These are phyloP conservation scores for Protomyces pachydermus DNA, from an alignment of 1,139 yeast species.

Conservation along the genomic window DNA sequence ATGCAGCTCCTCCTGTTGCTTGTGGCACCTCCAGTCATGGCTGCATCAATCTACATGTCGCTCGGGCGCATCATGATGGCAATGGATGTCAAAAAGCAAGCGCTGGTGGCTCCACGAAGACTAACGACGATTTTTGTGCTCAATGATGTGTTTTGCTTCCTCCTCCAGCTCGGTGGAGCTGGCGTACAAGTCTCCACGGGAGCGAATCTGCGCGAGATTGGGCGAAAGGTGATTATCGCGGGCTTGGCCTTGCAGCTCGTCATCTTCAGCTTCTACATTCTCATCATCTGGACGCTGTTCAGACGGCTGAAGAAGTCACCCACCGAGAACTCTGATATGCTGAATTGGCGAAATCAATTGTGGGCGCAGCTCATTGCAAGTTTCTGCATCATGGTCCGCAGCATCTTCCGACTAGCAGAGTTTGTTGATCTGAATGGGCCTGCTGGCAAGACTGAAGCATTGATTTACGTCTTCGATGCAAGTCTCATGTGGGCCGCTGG, in stretches of 20 bases:
- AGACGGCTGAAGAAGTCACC: background rate
- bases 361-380: background rate
- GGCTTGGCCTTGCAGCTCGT: constrained; percentile 3
- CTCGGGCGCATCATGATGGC: constrained; percentile 1
- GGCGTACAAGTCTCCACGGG: background rate
- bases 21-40: constrained; percentile 1
- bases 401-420: constrained; percentile 1
- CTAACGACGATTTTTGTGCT: background rate
- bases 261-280: constrained; percentile 1
- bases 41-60: background rate
- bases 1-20: background rate
- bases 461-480: background rate
- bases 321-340: background rate
- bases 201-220: constrained; percentile 1
- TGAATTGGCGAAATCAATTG: background rate
- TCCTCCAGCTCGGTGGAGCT: constrained; percentile 2
- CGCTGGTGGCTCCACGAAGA: background rate
- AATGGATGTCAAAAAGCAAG: background rate
- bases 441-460: background rate
- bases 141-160: constrained; percentile 3
- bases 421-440: background rate
- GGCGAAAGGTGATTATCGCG: background rate
- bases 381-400: background rate
- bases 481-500: background rate
- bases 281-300: background rate